phyloP scores from a whole-genome alignment of 257 asterid species.

The Nicotiana knightiana region DNA sequence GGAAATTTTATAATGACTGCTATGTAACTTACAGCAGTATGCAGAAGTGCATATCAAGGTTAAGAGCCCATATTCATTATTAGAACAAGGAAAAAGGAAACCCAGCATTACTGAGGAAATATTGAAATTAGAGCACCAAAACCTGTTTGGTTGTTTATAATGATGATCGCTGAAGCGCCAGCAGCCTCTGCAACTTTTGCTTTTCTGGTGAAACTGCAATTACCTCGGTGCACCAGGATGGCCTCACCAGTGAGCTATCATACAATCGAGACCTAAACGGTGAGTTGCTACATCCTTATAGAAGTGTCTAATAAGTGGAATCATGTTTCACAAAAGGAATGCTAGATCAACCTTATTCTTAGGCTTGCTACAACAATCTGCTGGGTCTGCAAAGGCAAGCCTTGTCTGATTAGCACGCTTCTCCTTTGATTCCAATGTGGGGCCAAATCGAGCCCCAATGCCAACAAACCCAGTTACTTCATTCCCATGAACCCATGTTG shows the following conservation, averaged over 20 bases:
- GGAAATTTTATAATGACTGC: not conserved
- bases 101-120: not conserved
- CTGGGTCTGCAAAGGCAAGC: constrained; percentile 86
- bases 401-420: constrained; percentile 82
- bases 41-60: not conserved
- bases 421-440: constrained; percentile 88
- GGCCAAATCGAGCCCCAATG: constrained; percentile 95
- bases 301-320: not conserved
- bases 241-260: constrained; percentile 72
- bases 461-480: constrained; percentile 88
- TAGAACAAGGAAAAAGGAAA: not conserved
- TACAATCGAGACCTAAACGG: constrained; percentile 2
- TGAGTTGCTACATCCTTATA: constrained; percentile 6
- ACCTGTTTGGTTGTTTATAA: constrained; percentile 81
- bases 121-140: constrained; percentile 15
- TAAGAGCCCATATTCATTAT: not conserved
- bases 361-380: constrained; percentile 80
- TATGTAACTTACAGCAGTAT: not conserved
- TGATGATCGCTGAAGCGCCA: constrained; percentile 81
- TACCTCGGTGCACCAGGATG: constrained; percentile 83
- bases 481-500: constrained; percentile 76
- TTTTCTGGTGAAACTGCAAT: constrained; percentile 81
- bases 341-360: constrained; percentile 58
- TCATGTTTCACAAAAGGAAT: not conserved
- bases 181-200: constrained; percentile 84